Conservation (phyloP, 768 basidiomycete species). For the Trametes meyenii region DNA sequence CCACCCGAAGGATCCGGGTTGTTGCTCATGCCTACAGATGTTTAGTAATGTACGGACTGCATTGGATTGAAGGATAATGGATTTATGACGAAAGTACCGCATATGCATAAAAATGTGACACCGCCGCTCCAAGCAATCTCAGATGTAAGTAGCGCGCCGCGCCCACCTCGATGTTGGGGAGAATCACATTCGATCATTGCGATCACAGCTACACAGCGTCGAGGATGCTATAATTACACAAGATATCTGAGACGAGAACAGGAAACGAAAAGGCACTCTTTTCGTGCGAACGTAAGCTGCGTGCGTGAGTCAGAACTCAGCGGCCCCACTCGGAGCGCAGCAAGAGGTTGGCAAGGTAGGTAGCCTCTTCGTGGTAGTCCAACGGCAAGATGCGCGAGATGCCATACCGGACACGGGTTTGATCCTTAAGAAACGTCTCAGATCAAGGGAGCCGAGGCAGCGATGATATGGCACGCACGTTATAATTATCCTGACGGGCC, state of each 20-base stretch:
- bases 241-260: background rate
- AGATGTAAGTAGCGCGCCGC: too few species aligned
- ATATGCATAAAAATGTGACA: too few species aligned
- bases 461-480: constrained; percentile 50
- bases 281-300: background rate
- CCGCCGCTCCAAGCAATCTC: too few species aligned
- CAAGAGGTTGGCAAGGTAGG: constrained; percentile 60
- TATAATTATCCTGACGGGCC: constrained; percentile 85
- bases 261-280: too few species aligned
- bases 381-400: constrained; percentile 67
- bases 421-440: constrained; percentile 55
- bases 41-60: background rate
- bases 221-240: background rate
- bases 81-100: background rate
- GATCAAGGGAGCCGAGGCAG: background rate
- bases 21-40: background rate
- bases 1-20: background rate
- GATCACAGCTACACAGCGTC: too few species aligned
- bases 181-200: too few species aligned
- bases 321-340: constrained; percentile 56
- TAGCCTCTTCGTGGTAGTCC: constrained; percentile 72
- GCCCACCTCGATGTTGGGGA: too few species aligned
- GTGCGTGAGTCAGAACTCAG: constrained; percentile 17
- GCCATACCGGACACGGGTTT: constrained; percentile 79
- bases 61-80: background rate